Percentiles rank a stretch among this genome's conserved stretches.
These are phyloP conservation scores for Fusarium chuoi DNA, from an alignment of 2,329 filamentous ascomycete genomes.

Conservation along the genomic window DNA sequence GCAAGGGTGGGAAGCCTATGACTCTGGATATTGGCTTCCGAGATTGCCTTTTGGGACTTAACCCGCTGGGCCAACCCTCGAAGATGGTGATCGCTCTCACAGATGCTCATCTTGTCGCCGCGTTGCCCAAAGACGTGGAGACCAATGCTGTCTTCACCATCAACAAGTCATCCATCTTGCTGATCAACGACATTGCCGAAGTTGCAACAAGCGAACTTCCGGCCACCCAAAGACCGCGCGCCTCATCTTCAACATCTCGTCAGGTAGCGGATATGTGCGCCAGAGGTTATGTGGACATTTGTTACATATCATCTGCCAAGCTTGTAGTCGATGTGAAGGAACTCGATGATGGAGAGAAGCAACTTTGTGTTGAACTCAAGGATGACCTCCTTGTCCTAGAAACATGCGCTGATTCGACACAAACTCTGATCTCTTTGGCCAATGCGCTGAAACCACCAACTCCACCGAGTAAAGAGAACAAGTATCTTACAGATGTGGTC, in stretches of 20 bases:
- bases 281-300: constrained; percentile 85
- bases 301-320: constrained; percentile 85
- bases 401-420: constrained; percentile 95
- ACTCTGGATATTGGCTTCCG: constrained; percentile 79
- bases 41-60: constrained; percentile 86
- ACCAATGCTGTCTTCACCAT: constrained; percentile 74
- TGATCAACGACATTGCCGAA: constrained; percentile 78
- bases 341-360: constrained; percentile 66
- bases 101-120: constrained; percentile 77
- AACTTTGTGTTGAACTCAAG: constrained; percentile 81
- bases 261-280: constrained; percentile 68
- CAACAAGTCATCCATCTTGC: constrained; percentile 82
- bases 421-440: constrained; percentile 84
- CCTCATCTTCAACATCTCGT: constrained; percentile 53
- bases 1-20: constrained; percentile 63
- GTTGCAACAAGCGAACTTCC: constrained; percentile 21
- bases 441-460: constrained; percentile 85
- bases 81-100: constrained; percentile 84
- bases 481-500: constrained; percentile 88
- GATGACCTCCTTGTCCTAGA: constrained; percentile 92
- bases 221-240: constrained; percentile 38
- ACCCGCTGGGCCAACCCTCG: constrained; percentile 78
- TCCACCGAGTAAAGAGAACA: constrained; percentile 82
- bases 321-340: constrained; percentile 70
- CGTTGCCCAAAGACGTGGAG: constrained; percentile 72